These are phyloP conservation scores for Trebouxia sp. DNA, from an alignment of 139 green algal genomes.

Conservation along the genomic window DNA sequence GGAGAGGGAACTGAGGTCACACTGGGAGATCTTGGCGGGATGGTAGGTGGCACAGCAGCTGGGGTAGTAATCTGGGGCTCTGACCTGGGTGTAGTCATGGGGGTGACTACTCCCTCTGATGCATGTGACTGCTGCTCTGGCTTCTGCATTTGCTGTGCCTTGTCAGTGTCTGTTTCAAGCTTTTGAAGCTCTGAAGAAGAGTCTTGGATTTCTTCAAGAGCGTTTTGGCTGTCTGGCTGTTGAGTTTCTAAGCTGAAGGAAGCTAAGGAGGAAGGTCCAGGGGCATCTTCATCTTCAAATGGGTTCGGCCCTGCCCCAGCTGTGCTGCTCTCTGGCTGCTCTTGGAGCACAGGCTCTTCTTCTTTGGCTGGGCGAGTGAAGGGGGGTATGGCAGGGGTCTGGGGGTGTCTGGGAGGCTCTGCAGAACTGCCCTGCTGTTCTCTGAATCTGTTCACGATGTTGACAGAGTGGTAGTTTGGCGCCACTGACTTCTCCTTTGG, in stretches of 20 bases:
- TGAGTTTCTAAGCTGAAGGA: too few relatives aligned
- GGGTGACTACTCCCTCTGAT: too few relatives aligned
- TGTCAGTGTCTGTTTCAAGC: too few relatives aligned
- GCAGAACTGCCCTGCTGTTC: not conserved
- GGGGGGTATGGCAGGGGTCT: not conserved
- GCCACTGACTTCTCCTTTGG: not conserved
- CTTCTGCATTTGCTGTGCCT: too few relatives aligned
- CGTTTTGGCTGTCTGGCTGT: too few relatives aligned
- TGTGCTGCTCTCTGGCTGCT: not conserved
- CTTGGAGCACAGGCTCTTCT: too few relatives aligned
- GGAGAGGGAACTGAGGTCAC: not conserved
- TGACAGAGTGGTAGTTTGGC: not conserved
- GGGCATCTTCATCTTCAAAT: not conserved
- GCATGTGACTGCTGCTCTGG: not conserved
- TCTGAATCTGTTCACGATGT: not conserved
- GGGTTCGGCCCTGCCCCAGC: not conserved
- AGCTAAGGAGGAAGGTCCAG: slow-evolving; percentile 1
- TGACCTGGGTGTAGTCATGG: not conserved
- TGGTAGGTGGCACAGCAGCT: not conserved
- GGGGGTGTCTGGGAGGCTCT: not conserved
- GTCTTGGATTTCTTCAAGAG: too few relatives aligned
- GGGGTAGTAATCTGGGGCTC: not conserved
- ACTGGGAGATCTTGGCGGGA: slow-evolving; percentile 9
- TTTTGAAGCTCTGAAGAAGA: too few relatives aligned
- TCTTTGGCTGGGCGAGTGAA: not conserved